phyloP scores from a whole-genome alignment of 805 yeast genomes.

The Naumovozyma castellii region DNA sequence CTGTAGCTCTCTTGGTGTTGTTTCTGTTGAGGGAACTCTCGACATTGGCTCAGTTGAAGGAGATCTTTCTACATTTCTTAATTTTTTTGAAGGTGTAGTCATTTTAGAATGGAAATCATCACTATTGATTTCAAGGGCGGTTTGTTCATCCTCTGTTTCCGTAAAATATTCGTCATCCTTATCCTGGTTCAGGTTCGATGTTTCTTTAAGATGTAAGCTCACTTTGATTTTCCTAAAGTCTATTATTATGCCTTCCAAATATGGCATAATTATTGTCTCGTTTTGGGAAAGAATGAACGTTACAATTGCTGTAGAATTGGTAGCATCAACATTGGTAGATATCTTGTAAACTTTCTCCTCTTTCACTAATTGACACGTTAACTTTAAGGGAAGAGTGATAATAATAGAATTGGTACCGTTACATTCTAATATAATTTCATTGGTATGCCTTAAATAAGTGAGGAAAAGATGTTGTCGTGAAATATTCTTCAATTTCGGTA shows the following conservation, averaged over 20 bases:
- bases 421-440: constrained; percentile 51
- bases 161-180: constrained; percentile 29
- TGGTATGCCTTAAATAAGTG: constrained; percentile 33
- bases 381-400: constrained; percentile 49
- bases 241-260: constrained; percentile 48
- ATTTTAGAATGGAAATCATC: constrained; percentile 11
- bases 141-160: constrained; percentile 32
- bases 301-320: no score
- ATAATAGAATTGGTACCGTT: constrained; percentile 75
- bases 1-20: background rate
- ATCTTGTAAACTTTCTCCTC: no score
- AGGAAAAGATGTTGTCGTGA: constrained; percentile 29
- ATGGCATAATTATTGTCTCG: constrained; percentile 60
- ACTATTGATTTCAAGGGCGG: constrained; percentile 11
- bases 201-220: constrained; percentile 38
- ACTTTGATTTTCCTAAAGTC: constrained; percentile 52
- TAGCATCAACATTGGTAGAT: no score
- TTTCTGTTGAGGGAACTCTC: background rate
- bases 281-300: constrained; percentile 28
- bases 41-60: constrained; percentile 11
- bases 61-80: constrained; percentile 8
- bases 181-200: constrained; percentile 33
- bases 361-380: no score
- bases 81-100: constrained; percentile 13
- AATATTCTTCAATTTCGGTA: constrained; percentile 26